Conservation (phyloP, 495 filamentous ascomycete genomes). For the Melanomma pulvis-pyrius region DNA sequence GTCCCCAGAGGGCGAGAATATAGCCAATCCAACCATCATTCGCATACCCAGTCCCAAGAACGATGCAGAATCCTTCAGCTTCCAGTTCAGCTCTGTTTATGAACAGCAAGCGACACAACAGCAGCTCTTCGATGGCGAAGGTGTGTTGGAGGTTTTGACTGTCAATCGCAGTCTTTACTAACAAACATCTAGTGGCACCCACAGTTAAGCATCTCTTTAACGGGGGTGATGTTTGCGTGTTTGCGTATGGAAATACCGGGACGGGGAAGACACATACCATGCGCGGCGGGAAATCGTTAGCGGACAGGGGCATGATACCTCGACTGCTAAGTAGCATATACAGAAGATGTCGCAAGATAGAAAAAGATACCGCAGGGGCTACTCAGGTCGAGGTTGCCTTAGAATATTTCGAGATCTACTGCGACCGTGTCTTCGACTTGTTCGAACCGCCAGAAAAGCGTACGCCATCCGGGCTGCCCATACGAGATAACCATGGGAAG, state of each 20-base stretch:
- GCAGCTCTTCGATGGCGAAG: slow-evolving; percentile 84
- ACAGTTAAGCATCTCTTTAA: slow-evolving; percentile 90
- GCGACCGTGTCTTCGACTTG: slow-evolving; percentile 78
- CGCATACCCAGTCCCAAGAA: slow-evolving; percentile 96
- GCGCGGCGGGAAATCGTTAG: slow-evolving; percentile 87
- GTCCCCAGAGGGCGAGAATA: slow-evolving; percentile 42
- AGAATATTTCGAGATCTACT: slow-evolving; percentile 98
- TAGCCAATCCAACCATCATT: slow-evolving; percentile 67
- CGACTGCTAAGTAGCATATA: slow-evolving; percentile 86
- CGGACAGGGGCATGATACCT: slow-evolving; percentile 90
- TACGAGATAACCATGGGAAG: slow-evolving; percentile 89
- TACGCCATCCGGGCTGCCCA: slow-evolving; percentile 77
- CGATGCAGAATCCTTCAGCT: slow-evolving; percentile 84
- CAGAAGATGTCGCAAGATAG: slow-evolving; percentile 79
- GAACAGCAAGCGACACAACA: slow-evolving; percentile 77
- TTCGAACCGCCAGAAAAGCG: slow-evolving; percentile 91
- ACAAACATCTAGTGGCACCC: slow-evolving; percentile 60
- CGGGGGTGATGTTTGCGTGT: slow-evolving; percentile 67
- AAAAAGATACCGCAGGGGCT: slow-evolving; percentile 76
- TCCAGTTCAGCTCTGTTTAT: slow-evolving; percentile 94
- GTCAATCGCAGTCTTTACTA: background rate
- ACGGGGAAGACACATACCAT: slow-evolving; percentile 98
- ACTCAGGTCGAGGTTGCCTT: slow-evolving; percentile 77
- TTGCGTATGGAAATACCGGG: slow-evolving; percentile 94
- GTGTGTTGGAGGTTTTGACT: slow-evolving; percentile 47